A percentile compares a stretch with the other conserved stretches of the same genome.
These are phyloP conservation scores for Arthrobotrys entomopaga DNA, from an alignment of 2,329 filamentous ascomycete genomes.

Conservation along the genomic window DNA sequence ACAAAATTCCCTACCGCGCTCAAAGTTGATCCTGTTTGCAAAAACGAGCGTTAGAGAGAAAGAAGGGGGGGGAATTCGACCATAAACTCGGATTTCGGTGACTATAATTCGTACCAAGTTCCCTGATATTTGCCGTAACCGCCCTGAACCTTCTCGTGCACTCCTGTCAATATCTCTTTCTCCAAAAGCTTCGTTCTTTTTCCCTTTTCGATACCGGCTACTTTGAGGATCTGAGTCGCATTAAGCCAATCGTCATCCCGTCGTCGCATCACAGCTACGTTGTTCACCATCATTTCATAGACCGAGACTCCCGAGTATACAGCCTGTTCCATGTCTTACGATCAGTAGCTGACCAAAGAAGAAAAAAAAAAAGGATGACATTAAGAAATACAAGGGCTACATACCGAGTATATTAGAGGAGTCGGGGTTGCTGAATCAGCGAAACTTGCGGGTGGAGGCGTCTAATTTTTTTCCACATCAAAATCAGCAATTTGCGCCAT, in stretches of 20 bases:
- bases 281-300: conserved; percentile 98
- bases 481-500: conserved; percentile 9
- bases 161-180: conserved; percentile 94
- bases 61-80: too few relatives aligned
- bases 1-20: conserved; percentile 90
- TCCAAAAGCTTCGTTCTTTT: conserved; percentile 97
- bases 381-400: neutral
- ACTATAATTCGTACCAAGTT: conserved; percentile 72
- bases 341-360: conserved; percentile 20
- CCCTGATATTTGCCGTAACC: conserved; percentile 99
- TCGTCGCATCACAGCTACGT: conserved; percentile 92
- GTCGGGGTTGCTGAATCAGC: conserved; percentile 19
- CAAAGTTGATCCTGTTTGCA: conserved; percentile 76
- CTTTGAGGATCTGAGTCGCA: conserved; percentile 97
- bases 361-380: neutral
- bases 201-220: conserved; percentile 95
- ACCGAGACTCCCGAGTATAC: conserved; percentile 96
- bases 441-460: conserved; percentile 45
- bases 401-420: conserved; percentile 53
- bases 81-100: conserved; percentile 24
- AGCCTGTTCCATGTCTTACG: conserved; percentile 66
- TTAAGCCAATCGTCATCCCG: conserved; percentile 96
- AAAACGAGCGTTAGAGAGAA: conserved; percentile 9
- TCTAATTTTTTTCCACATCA: conserved; percentile 10
- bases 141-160: conserved; percentile 98